A percentile compares a stretch with the other conserved stretches of the same genome.
Conservation (phyloP, 441 rosid species). For the Pelargonium cotyledonis region DNA sequence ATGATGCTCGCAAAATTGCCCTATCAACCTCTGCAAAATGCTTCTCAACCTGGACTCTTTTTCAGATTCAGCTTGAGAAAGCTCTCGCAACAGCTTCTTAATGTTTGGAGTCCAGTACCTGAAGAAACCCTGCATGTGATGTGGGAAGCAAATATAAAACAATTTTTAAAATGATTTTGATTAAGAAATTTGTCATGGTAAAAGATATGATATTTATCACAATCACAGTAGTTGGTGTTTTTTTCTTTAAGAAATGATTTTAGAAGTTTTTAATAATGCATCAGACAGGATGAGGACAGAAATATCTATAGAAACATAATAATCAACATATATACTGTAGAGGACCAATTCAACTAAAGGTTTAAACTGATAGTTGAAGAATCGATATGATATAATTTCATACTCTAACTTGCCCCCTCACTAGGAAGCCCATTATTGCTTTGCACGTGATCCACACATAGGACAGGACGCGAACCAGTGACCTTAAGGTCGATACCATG, state of each 20-base stretch:
- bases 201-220: constrained; percentile 9
- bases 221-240: background rate
- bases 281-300: background rate
- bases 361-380: too few relatives aligned
- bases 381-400: too few relatives aligned
- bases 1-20: constrained; percentile 66
- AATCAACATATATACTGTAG: background rate
- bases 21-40: constrained; percentile 72
- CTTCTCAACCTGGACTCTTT: constrained; percentile 67
- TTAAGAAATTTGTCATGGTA: background rate
- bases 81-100: constrained; percentile 62
- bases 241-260: background rate
- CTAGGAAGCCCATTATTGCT: too few relatives aligned
- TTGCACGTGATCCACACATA: too few relatives aligned
- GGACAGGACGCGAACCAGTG: too few relatives aligned
- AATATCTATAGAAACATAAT: background rate
- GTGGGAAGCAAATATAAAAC: constrained; percentile 3
- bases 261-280: background rate
- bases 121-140: constrained; percentile 61
- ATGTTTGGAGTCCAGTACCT: constrained; percentile 72
- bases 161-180: constrained; percentile 5
- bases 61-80: constrained; percentile 76
- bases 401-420: too few relatives aligned
- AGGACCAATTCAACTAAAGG: too few relatives aligned
- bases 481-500: too few relatives aligned